Evolutionary conservation across 208 protist genomes (phyloP).

Genomic region (Vickermania ingenoplastis): DNA sequence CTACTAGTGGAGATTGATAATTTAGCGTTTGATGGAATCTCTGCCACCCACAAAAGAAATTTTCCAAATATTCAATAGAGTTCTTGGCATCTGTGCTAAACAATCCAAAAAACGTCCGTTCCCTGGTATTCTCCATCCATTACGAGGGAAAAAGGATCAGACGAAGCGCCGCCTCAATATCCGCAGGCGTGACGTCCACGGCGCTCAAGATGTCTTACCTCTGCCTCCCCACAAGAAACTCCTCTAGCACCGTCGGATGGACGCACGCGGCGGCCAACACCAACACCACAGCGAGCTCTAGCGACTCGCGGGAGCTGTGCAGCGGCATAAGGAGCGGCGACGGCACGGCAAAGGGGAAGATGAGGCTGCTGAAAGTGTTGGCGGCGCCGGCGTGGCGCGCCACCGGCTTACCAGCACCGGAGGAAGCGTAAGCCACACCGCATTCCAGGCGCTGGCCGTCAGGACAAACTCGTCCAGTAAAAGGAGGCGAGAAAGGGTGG

Average conservation of each 20-base stretch:
- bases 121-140: too few species aligned
- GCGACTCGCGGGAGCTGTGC: slow-evolving; percentile 11
- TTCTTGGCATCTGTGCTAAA: too few species aligned
- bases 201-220: not conserved
- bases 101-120: too few species aligned
- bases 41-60: too few species aligned
- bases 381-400: not conserved
- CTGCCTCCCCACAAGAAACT: not conserved
- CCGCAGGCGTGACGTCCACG: not conserved
- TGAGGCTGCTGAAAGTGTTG: slow-evolving; percentile 27
- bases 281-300: slow-evolving; percentile 32
- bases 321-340: slow-evolving; percentile 23
- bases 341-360: slow-evolving; percentile 42
- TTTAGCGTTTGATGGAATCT: too few species aligned
- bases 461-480: slow-evolving; percentile 30
- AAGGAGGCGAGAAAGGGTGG: slow-evolving; percentile 41
- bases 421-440: slow-evolving; percentile 23
- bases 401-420: not conserved
- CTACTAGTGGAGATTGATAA: too few species aligned
- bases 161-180: not conserved
- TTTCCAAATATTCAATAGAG: too few species aligned
- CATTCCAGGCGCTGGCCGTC: slow-evolving; percentile 13
- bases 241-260: slow-evolving; percentile 3
- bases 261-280: slow-evolving; percentile 26
- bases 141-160: too few species aligned